Percentiles rank a stretch among this genome's conserved stretches.
These are phyloP conservation scores for Ophiostoma sp. DNA, from an alignment of 2,329 filamentous ascomycete species.

Conservation along the genomic window DNA sequence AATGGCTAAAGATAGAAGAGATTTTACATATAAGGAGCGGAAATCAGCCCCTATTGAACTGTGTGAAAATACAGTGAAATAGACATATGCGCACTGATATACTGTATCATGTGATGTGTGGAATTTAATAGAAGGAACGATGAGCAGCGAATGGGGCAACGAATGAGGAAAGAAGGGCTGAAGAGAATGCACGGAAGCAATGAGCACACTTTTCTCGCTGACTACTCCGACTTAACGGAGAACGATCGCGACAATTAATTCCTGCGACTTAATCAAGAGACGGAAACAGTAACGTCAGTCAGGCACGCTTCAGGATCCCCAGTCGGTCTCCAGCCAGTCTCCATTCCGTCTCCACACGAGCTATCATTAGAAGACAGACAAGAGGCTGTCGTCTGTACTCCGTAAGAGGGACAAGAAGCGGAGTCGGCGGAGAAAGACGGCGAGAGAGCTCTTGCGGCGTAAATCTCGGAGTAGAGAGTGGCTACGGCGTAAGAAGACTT, in stretches of 20 bases:
- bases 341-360: not conserved
- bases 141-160: too few species aligned
- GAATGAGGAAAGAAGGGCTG: too few species aligned
- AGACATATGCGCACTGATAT: too few species aligned
- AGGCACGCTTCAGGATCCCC: not conserved
- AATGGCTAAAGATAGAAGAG: not conserved
- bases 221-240: not conserved
- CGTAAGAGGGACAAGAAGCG: not conserved
- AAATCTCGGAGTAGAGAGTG: constrained; percentile 5
- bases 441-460: not conserved
- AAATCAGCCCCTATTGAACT: too few species aligned
- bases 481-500: constrained; percentile 5
- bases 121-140: too few species aligned
- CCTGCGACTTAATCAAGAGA: not conserved
- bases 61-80: too few species aligned
- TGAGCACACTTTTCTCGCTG: not conserved
- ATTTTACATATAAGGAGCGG: too few species aligned
- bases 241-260: too few species aligned
- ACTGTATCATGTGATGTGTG: too few species aligned
- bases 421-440: constrained; percentile 1
- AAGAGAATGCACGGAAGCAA: too few species aligned
- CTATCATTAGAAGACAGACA: not conserved
- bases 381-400: not conserved
- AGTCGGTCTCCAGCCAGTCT: not conserved
- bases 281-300: not conserved